Percentiles rank a stretch among this genome's conserved stretches.
Conservation (phyloP, 306 rosid species). For the Rubus parviflorus region DNA sequence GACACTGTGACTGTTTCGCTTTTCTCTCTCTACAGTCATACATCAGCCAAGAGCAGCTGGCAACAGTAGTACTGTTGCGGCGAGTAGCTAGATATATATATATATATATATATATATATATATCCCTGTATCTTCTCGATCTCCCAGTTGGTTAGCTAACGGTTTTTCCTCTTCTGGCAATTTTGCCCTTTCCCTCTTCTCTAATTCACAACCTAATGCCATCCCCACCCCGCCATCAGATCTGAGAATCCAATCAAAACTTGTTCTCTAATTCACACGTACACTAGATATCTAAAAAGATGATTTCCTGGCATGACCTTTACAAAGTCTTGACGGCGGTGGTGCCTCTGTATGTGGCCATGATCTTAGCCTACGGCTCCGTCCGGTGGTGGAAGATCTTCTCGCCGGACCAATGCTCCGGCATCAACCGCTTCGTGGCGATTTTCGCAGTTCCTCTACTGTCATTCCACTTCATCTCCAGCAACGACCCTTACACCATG, state of each 20-base stretch:
- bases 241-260: background rate
- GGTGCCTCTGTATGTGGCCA: conserved; percentile 88
- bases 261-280: background rate
- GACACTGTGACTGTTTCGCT: background rate
- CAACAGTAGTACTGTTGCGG: background rate
- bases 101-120: background rate
- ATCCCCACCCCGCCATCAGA: background rate
- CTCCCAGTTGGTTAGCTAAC: conserved; percentile 57
- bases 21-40: conserved; percentile 18
- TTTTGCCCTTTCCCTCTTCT: conserved; percentile 36
- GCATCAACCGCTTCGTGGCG: conserved; percentile 94
- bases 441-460: conserved; percentile 94
- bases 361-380: conserved; percentile 93
- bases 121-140: background rate
- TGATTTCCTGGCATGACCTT: conserved; percentile 75
- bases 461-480: conserved; percentile 86
- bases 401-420: conserved; percentile 99
- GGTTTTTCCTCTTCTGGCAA: conserved; percentile 42
- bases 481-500: conserved; percentile 77
- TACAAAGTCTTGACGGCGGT: conserved; percentile 90
- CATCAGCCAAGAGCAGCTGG: conserved; percentile 17
- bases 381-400: conserved; percentile 99
- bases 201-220: conserved; percentile 40
- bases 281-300: conserved; percentile 3
- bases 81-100: background rate